A percentile compares a stretch with the other conserved stretches of the same genome.
Evolutionary conservation across 495 filamentous ascomycete species (phyloP).

Genomic region (Talaromyces liani): DNA sequence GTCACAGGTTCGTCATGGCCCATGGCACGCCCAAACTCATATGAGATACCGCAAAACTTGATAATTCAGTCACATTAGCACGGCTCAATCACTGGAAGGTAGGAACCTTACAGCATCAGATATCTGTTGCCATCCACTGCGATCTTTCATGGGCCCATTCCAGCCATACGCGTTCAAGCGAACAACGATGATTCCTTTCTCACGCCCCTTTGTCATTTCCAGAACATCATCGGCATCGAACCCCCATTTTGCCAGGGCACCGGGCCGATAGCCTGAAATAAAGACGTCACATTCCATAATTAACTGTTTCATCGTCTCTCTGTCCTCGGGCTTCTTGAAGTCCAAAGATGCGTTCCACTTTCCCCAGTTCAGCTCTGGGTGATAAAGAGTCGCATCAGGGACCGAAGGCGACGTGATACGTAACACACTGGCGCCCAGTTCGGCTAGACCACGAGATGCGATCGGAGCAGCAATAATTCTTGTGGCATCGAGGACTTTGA

Average conservation of each 20-base stretch:
- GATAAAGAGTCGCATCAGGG: slow-evolving; percentile 31
- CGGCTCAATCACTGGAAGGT: background rate
- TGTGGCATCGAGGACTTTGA: slow-evolving; percentile 55
- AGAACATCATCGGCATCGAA: slow-evolving; percentile 42
- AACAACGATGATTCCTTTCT: slow-evolving; percentile 55
- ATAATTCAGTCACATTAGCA: background rate
- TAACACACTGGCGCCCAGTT: background rate
- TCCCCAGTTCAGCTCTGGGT: slow-evolving; percentile 40
- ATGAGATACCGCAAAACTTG: background rate
- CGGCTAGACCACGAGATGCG: background rate
- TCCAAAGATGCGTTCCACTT: slow-evolving; percentile 49
- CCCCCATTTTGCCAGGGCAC: slow-evolving; percentile 43
- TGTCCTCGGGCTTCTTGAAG: slow-evolving; percentile 35
- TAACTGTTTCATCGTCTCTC: slow-evolving; percentile 31
- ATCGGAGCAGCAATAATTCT: slow-evolving; percentile 48
- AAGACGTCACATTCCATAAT: slow-evolving; percentile 49
- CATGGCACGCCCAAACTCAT: background rate
- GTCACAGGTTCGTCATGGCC: background rate
- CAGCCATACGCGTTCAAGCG: slow-evolving; percentile 59
- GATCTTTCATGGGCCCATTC: slow-evolving; percentile 23
- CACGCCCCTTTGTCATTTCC: slow-evolving; percentile 32
- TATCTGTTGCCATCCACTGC: slow-evolving; percentile 42
- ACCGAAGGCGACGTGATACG: slow-evolving; percentile 45
- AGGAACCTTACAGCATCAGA: slow-evolving; percentile 24
- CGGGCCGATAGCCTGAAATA: slow-evolving; percentile 49